phyloP scores from a whole-genome alignment of 257 asterid genomes.

The Primulina huaijiensis region DNA sequence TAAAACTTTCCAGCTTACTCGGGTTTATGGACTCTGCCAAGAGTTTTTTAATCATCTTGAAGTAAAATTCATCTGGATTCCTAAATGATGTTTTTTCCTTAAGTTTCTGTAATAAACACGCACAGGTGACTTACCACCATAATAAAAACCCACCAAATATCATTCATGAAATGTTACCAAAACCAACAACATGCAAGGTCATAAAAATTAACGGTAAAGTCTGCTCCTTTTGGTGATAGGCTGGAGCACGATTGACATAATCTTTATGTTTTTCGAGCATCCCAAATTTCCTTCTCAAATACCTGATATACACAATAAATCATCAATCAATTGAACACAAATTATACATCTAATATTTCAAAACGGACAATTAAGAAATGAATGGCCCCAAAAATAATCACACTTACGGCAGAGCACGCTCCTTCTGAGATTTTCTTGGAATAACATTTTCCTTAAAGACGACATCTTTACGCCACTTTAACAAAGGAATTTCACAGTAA shows the following conservation, averaged over 20 bases:
- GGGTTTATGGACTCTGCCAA: constrained; percentile 63
- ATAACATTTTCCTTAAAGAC: constrained; percentile 82
- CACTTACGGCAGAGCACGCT: constrained; percentile 87
- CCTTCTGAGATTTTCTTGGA: constrained; percentile 82
- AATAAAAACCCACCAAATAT: constrained; percentile 1
- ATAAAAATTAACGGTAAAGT: constrained; percentile 47
- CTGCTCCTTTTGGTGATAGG: constrained; percentile 69
- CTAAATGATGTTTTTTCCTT: constrained; percentile 80
- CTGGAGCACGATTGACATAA: constrained; percentile 69
- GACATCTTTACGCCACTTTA: constrained; percentile 30
- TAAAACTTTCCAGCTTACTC: constrained; percentile 43
- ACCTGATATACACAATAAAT: constrained; percentile 33
- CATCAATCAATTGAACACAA: background rate
- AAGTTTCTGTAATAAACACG: constrained; percentile 55
- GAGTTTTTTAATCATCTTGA: constrained; percentile 68
- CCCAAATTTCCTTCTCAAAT: constrained; percentile 65
- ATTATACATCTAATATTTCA: background rate
- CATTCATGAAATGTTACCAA: background rate
- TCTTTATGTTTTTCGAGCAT: constrained; percentile 89
- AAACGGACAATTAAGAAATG: constrained; percentile 2
- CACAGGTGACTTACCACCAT: background rate
- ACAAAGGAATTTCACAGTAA: background rate
- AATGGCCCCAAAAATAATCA: background rate
- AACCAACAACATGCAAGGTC: background rate
- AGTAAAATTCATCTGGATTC: constrained; percentile 92